A percentile compares a stretch with the other conserved stretches of the same genome.
phyloP scores from a whole-genome alignment of 768 basidiomycete genomes.

The Leccinum arenicola region DNA sequence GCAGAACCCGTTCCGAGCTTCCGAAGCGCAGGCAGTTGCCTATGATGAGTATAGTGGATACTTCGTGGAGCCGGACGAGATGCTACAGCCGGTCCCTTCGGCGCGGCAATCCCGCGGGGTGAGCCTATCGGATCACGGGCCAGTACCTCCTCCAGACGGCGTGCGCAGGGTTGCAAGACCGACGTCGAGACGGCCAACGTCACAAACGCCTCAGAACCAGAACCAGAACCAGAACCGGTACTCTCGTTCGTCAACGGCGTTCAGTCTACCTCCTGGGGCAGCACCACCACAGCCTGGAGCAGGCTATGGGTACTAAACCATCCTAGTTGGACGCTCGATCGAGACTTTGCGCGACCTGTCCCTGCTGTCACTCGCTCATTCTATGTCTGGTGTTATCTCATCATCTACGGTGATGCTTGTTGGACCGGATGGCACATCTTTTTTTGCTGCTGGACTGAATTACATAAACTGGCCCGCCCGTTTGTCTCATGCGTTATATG shows the following conservation, averaged over 20 bases:
- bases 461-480: neutral
- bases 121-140: conserved; percentile 78
- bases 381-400: conserved; percentile 1
- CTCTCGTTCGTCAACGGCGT: conserved; percentile 55
- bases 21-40: conserved; percentile 41
- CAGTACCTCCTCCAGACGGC: conserved; percentile 73
- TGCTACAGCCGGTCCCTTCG: conserved; percentile 12
- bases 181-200: conserved; percentile 50
- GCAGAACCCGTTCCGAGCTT: conserved; percentile 56
- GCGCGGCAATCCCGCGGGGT: conserved; percentile 54
- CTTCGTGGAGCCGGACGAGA: conserved; percentile 37
- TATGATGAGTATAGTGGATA: conserved; percentile 37
- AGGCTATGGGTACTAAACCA: conserved; percentile 17
- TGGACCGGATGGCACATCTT: conserved; percentile 6
- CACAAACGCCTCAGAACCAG: conserved; percentile 41
- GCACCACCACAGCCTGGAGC: conserved; percentile 53
- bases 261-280: conserved; percentile 70
- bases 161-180: conserved; percentile 77
- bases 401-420: conserved; percentile 8
- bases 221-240: conserved; percentile 55
- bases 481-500: conserved; percentile 4
- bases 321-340: conserved; percentile 3
- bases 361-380: neutral
- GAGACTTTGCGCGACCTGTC: neutral
- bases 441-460: conserved; percentile 3